Base-by-base conservation (phyloP, 2,329 filamentous ascomycete genomes). In the Penicillium frequentans region DNA sequence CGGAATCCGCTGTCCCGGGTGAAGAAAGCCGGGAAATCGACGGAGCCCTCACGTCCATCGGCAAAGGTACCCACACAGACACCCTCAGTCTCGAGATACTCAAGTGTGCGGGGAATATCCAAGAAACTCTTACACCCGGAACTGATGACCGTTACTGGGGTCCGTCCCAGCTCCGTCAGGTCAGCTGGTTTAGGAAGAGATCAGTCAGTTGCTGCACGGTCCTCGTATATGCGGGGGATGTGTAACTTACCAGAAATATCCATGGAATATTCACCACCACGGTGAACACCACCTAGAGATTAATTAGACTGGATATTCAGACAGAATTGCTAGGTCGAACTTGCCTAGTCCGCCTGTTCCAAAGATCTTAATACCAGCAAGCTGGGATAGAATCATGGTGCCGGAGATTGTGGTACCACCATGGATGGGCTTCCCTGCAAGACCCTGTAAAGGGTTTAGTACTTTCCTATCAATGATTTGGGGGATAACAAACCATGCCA, bases 51-150 rank as follows among this genome's bases (percentile, higher is more conserved):
- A 37, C 90, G 84, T 1, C 90, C 91, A 74, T 96, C 91, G 24
- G 91, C 88, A 77, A 98, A 99, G 2, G 95, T 98, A 3, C 87
- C 90, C 1, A 97, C 92, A 37, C 88, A 83, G 23, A 91, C 92
- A 82, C 81, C 81, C 60, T 88, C 83, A 0, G 86, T 89, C 68
- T 89, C 86, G 3, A 89, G 79, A 65, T 86, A 88, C 77, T 99
- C 95, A 5, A 99, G 81, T 0, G 95, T 99, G 52, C 91, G 84
- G 2, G 90, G 87, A 58, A 97, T 92, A 70, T 99, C 95, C 37
- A 99, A 81, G 74, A 99, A 98, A 60, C 93, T 95, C 78, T 99
- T 99, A 78, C 91, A 96, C 14, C 95, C 95, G 63, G 90, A 91
- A 73, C 89, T 90, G 52, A 99, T 81, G 2, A 99, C 93, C 26